Evolutionary conservation across 2,329 filamentous ascomycete species (phyloP).

Genomic region (Aspergillus sp.): DNA sequence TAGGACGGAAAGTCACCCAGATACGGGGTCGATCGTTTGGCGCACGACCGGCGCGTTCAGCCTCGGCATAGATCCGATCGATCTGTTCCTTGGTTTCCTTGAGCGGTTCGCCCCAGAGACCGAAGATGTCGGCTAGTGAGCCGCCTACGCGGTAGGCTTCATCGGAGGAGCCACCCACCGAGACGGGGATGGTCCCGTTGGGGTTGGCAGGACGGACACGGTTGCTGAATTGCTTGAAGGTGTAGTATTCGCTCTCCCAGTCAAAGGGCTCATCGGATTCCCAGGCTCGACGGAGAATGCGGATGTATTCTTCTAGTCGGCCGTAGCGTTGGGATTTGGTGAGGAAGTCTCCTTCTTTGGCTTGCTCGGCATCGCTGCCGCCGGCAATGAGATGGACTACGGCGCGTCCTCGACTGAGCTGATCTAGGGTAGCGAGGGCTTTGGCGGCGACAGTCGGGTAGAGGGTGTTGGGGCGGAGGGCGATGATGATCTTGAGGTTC

Average conservation of each 20-base stretch:
- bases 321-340: conserved; percentile 60
- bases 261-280: conserved; percentile 59
- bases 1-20: conserved; percentile 66
- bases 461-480: conserved; percentile 62
- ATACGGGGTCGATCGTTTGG: conserved; percentile 59
- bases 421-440: conserved; percentile 62
- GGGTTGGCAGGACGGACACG: conserved; percentile 55
- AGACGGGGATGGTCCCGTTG: conserved; percentile 58
- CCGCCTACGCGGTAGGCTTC: conserved; percentile 63
- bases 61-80: conserved; percentile 60
- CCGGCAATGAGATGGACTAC: conserved; percentile 66
- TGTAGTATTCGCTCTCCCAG: conserved; percentile 62
- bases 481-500: conserved; percentile 63
- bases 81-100: conserved; percentile 66
- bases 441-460: conserved; percentile 66
- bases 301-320: conserved; percentile 63
- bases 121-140: conserved; percentile 62
- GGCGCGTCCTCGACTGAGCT: conserved; percentile 58
- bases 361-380: conserved; percentile 62
- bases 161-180: conserved; percentile 60
- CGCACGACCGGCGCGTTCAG: conserved; percentile 57
- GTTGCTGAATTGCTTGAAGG: conserved; percentile 61
- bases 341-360: conserved; percentile 61
- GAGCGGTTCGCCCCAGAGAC: conserved; percentile 64
- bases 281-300: conserved; percentile 62